These are phyloP conservation scores for Debaryomyces coudertii DNA, from an alignment of 1,139 yeast genomes.

Conservation along the genomic window DNA sequence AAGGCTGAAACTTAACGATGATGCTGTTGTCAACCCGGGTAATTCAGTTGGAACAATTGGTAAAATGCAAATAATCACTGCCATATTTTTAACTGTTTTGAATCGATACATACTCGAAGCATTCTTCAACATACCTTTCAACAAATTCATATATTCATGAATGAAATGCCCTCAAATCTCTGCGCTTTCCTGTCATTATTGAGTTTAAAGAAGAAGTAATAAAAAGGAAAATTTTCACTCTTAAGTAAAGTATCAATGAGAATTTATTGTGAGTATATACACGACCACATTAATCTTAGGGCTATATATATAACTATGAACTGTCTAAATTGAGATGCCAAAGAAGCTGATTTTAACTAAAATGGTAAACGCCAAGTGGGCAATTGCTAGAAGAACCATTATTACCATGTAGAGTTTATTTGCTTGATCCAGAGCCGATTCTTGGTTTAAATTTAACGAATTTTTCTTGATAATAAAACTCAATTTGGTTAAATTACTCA, in stretches of 20 bases:
- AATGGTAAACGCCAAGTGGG: slow-evolving; percentile 48
- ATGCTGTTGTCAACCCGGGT: slow-evolving; percentile 72
- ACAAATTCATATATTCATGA: slow-evolving; percentile 15
- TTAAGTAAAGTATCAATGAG: background rate
- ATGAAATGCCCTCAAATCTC: background rate
- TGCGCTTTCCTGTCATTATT: background rate
- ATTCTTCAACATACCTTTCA: slow-evolving; percentile 23
- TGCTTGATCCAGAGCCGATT: slow-evolving; percentile 24
- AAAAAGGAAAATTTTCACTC: slow-evolving; percentile 12
- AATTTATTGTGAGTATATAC: slow-evolving; percentile 2
- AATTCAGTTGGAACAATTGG: slow-evolving; percentile 87
- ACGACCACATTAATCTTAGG: slow-evolving; percentile 10
- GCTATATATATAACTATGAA: slow-evolving; percentile 6
- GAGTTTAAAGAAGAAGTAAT: slow-evolving; percentile 13
- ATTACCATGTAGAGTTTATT: slow-evolving; percentile 24
- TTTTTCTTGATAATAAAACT: slow-evolving; percentile 44
- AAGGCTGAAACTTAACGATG: slow-evolving; percentile 86
- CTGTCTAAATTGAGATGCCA: slow-evolving; percentile 30
- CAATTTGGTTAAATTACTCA: slow-evolving; percentile 48
- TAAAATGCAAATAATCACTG: slow-evolving; percentile 71
- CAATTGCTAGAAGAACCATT: slow-evolving; percentile 33
- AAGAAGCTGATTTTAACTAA: slow-evolving; percentile 55
- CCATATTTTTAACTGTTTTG: slow-evolving; percentile 22
- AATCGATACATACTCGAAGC: background rate
- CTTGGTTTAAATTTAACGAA: slow-evolving; percentile 32